Evolutionary conservation across 352 stramenopile species (phyloP), one percentile per base, ranked within the genome.

Genomic region (Globisporangium apiculatum): DNA sequence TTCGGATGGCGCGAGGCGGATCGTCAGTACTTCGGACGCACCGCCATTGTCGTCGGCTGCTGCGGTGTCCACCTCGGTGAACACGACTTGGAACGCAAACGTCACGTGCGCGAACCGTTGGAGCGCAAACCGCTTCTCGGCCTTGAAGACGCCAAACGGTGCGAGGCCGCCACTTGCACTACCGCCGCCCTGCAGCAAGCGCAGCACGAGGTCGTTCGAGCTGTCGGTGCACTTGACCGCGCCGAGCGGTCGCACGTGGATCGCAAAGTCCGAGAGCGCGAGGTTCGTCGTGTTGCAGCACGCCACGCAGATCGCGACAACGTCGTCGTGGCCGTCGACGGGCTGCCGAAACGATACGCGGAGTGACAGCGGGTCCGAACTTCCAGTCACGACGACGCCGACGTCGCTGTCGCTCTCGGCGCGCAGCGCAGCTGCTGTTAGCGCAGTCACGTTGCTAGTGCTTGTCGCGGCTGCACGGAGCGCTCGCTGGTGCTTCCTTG

Each of bases 201-300:
- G 74, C 9, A 91, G 61, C 51, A 75, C 85, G 47, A 88, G 64
- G 43, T 89, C 75, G 18, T 86, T 84, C 5, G 66, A 72, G 7
- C 55, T 18, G n/a, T 87, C 79, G 9, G 86, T 61, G 47, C 72
- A 89, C 37, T 76, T 73, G 18, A 77, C 68, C 3, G 72, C 63
- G 2, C 73, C 76, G 14, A 78, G 51, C 4, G 75, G 62, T 4
- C 65, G 75, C 49, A 91, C 69, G 4, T 76, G 73, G 54, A 93
- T 68, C 67, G 86, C 77, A 57, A 93, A 81, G 42, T 88, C 79
- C 38, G 51, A 76, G 3, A 91, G 65, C 0, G 79, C 8, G 9
- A 89, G 57, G 43, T 71, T 89, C 53, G 68, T 89, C 36, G 84
- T 70, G 53, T 94, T 94, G 65, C 73, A 86, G 56, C 70, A 86